Conservation (phyloP, 179 eudicot species). For the Drosera spatulata region DNA sequence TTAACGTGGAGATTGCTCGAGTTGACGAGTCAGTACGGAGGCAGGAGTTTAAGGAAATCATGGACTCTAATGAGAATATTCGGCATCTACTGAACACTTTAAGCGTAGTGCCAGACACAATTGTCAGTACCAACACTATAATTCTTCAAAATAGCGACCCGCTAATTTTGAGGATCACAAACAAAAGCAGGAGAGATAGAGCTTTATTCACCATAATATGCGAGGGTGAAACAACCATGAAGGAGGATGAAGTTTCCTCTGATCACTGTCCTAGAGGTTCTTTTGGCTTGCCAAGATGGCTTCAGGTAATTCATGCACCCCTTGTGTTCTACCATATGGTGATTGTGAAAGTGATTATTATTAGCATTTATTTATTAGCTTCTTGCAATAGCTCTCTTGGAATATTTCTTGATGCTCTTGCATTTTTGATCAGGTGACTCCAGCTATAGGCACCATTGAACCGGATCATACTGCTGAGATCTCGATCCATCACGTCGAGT, state of each 20-base stretch:
- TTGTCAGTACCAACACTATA: constrained; percentile 85
- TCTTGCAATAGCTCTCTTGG: neutral
- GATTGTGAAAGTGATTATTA: neutral
- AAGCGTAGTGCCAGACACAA: constrained; percentile 64
- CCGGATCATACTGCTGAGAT: constrained; percentile 69
- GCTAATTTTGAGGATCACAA: constrained; percentile 73
- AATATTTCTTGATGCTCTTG: constrained; percentile 1
- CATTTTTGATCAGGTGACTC: constrained; percentile 53
- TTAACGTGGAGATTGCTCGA: constrained; percentile 74
- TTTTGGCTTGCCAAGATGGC: constrained; percentile 95
- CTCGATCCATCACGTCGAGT: constrained; percentile 59
- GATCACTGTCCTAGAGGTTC: constrained; percentile 74
- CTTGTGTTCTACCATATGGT: neutral
- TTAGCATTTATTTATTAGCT: neutral
- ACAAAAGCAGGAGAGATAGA: constrained; percentile 45
- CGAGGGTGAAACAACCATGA: constrained; percentile 66
- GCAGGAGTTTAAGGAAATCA: constrained; percentile 79
- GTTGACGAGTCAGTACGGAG: constrained; percentile 83
- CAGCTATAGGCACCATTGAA: constrained; percentile 61
- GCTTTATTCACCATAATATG: constrained; percentile 65
- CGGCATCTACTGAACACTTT: constrained; percentile 38
- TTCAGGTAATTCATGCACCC: constrained; percentile 46
- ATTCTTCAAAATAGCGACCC: constrained; percentile 79
- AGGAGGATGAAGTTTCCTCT: constrained; percentile 56
- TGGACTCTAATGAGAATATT: constrained; percentile 51